Conservation (phyloP, 805 yeast genomes). For the Schwanniomyces occidentalis region DNA sequence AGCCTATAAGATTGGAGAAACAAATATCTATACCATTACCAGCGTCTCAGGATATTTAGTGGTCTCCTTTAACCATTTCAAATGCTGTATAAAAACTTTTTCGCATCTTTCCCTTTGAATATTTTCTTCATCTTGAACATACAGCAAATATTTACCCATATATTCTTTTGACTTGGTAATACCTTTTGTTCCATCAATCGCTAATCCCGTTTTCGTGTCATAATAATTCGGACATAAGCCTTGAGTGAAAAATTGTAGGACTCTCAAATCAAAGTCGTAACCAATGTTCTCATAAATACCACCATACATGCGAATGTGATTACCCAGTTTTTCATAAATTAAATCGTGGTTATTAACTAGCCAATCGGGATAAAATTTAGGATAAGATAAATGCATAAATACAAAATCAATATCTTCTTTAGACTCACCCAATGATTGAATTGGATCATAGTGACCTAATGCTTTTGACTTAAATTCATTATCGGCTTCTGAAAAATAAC, state of each 20-base stretch:
- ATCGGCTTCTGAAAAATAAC: slow-evolving; percentile 26
- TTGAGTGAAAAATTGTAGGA: slow-evolving; percentile 38
- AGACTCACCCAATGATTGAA: slow-evolving; percentile 15
- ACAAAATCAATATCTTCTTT: slow-evolving; percentile 19
- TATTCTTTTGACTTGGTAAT: slow-evolving; percentile 23
- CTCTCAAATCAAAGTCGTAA: slow-evolving; percentile 44
- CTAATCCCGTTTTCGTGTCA: slow-evolving; percentile 21
- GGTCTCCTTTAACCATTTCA: slow-evolving; percentile 43
- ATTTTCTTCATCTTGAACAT: slow-evolving; percentile 24
- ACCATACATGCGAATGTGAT: slow-evolving; percentile 43
- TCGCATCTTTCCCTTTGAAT: slow-evolving; percentile 28
- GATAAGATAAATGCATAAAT: slow-evolving; percentile 64
- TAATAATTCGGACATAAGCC: slow-evolving; percentile 39
- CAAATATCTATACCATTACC: too few species aligned
- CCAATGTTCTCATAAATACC: slow-evolving; percentile 36
- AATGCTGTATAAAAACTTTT: slow-evolving; percentile 41
- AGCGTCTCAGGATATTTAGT: too few species aligned
- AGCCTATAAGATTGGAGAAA: too few species aligned
- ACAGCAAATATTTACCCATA: slow-evolving; percentile 34
- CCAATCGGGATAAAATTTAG: slow-evolving; percentile 42
- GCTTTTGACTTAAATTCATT: slow-evolving; percentile 35
- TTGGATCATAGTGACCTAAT: slow-evolving; percentile 44
- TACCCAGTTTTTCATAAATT: slow-evolving; percentile 27
- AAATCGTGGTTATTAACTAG: slow-evolving; percentile 36
- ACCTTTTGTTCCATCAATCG: slow-evolving; percentile 23